Evolutionary conservation across 805 yeast species (phyloP).

Genomic region (Clavispora phyllophila): DNA sequence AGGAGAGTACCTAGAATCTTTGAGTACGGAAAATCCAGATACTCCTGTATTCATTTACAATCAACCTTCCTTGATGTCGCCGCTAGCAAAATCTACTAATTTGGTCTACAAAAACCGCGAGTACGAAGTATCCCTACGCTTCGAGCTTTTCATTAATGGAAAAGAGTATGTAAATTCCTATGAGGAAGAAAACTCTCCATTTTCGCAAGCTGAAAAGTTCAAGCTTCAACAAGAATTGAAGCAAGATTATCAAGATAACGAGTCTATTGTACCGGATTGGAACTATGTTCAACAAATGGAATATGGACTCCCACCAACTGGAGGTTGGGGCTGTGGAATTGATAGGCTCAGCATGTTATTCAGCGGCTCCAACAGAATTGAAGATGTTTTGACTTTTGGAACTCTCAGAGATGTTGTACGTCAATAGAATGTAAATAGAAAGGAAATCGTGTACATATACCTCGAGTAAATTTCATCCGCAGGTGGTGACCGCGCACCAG

Average conservation of each 20-base stretch:
- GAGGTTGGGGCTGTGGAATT: slow-evolving; percentile 96
- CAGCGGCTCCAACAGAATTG: slow-evolving; percentile 61
- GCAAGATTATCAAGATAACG: slow-evolving; percentile 48
- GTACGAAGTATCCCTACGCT: slow-evolving; percentile 56
- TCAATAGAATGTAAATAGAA: slow-evolving; percentile 33
- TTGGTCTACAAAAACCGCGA: slow-evolving; percentile 21
- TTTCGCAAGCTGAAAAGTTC: slow-evolving; percentile 62
- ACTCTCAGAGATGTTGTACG: slow-evolving; percentile 61
- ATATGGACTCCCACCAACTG: slow-evolving; percentile 95
- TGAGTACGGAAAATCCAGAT: slow-evolving; percentile 32
- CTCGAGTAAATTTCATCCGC: neutral
- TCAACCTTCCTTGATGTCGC: slow-evolving; percentile 83
- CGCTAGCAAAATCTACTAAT: slow-evolving; percentile 68
- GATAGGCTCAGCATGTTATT: slow-evolving; percentile 84
- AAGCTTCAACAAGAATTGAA: slow-evolving; percentile 48
- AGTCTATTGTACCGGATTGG: slow-evolving; percentile 66
- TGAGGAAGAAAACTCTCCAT: slow-evolving; percentile 93
- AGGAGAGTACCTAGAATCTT: slow-evolving; percentile 58
- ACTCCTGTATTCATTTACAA: slow-evolving; percentile 72
- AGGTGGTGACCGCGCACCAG: neutral
- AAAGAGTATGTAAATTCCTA: slow-evolving; percentile 87
- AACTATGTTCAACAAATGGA: slow-evolving; percentile 73
- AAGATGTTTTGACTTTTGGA: slow-evolving; percentile 72
- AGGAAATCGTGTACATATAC: slow-evolving; percentile 1
- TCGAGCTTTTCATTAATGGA: slow-evolving; percentile 78